These are phyloP conservation scores for Rubroshorea leprosula DNA, from an alignment of 345 rosid species.

Conservation along the genomic window DNA sequence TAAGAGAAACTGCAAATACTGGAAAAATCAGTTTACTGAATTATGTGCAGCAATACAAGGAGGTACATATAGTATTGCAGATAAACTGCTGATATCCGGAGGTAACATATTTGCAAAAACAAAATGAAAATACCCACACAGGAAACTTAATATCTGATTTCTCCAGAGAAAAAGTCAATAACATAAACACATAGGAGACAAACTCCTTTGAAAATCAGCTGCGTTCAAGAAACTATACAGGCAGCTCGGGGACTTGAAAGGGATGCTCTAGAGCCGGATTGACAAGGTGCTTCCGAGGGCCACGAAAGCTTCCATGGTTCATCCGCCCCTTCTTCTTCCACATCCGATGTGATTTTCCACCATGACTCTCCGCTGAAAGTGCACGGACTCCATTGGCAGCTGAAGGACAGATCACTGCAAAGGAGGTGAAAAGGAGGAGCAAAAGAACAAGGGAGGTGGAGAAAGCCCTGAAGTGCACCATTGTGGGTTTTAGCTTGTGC, in stretches of 20 bases:
- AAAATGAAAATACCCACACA: not conserved
- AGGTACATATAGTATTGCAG: too few species aligned
- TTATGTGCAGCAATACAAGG: too few species aligned
- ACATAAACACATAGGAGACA: not conserved
- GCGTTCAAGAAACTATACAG: constrained; percentile 19
- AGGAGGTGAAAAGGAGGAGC: constrained; percentile 24
- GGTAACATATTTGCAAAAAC: too few species aligned
- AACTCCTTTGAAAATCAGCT: not conserved
- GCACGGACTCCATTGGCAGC: constrained; percentile 6
- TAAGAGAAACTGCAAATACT: too few species aligned
- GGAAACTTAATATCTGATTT: not conserved
- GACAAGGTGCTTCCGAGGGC: constrained; percentile 31
- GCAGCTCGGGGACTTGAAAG: constrained; percentile 28
- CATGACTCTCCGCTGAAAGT: not conserved
- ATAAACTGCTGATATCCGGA: too few species aligned
- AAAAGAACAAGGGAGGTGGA: constrained; percentile 16
- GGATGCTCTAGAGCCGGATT: constrained; percentile 28
- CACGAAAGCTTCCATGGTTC: constrained; percentile 40
- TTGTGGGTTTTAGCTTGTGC: not conserved
- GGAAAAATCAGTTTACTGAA: too few species aligned
- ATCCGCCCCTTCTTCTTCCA: constrained; percentile 17
- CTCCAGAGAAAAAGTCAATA: not conserved
- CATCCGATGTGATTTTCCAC: not conserved
- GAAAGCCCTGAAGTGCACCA: constrained; percentile 18
- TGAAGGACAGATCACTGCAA: constrained; percentile 11